These are phyloP conservation scores for Jackrogersella multiformis DNA, from an alignment of 495 filamentous ascomycete genomes.

Conservation along the genomic window DNA sequence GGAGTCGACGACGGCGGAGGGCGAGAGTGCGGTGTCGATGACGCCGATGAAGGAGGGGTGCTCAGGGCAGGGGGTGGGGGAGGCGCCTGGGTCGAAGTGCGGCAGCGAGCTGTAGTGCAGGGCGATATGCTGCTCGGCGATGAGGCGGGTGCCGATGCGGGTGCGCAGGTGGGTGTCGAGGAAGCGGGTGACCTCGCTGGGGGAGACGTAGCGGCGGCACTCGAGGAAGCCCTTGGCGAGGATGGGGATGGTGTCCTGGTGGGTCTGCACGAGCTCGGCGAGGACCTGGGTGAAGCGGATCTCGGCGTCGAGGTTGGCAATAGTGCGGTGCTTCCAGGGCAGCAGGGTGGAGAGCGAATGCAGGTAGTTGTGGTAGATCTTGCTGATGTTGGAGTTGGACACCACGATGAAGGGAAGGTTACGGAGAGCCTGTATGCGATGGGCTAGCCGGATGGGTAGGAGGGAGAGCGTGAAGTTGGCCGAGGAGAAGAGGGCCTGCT, in stretches of 20 bases:
- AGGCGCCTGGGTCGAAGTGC: slow-evolving; percentile 61
- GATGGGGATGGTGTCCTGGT: slow-evolving; percentile 91
- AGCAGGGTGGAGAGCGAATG: slow-evolving; percentile 90
- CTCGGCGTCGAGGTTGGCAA: slow-evolving; percentile 86
- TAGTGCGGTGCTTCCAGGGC: slow-evolving; percentile 76
- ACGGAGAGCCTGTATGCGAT: slow-evolving; percentile 88
- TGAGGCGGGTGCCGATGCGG: slow-evolving; percentile 90
- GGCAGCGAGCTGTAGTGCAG: slow-evolving; percentile 85
- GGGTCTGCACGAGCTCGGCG: slow-evolving; percentile 90
- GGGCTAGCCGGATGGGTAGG: slow-evolving; percentile 91
- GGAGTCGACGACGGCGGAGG: slow-evolving; percentile 77
- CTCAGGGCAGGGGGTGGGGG: slow-evolving; percentile 57
- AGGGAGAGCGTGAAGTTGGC: slow-evolving; percentile 95
- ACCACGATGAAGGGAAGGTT: slow-evolving; percentile 98
- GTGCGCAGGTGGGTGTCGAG: slow-evolving; percentile 94
- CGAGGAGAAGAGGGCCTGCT: slow-evolving; percentile 79
- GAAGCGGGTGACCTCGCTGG: slow-evolving; percentile 83
- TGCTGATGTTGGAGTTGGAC: slow-evolving; percentile 89
- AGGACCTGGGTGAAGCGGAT: slow-evolving; percentile 89
- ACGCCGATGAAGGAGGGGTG: slow-evolving; percentile 88
- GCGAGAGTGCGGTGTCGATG: slow-evolving; percentile 90
- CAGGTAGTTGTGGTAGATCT: slow-evolving; percentile 94
- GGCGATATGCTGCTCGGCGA: slow-evolving; percentile 96
- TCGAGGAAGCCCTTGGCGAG: slow-evolving; percentile 93
- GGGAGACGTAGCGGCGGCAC: slow-evolving; percentile 84